Base-by-base conservation (phyloP, 495 filamentous ascomycete species). In the Penicillium diatomitis region DNA sequence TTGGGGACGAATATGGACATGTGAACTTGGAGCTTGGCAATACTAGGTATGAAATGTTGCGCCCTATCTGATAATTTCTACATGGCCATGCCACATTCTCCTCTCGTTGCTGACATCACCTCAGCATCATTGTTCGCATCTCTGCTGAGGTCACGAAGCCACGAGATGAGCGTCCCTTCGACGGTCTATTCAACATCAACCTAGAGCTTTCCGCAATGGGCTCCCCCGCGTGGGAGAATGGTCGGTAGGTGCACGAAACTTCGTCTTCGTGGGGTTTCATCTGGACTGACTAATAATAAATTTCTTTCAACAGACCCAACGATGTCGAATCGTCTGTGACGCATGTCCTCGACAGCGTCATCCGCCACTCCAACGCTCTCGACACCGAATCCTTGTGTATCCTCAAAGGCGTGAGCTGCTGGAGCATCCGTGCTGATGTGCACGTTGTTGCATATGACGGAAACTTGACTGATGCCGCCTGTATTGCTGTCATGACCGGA, bases 371-470 rank as follows among this genome's bases (percentile, higher is more conserved):
- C 5, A 81, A 81, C 51, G 92, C 92, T 7, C 76, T 98, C 28
- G 90, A 96, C 61, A 95, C 89, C 30, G 92, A 98, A 70, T 94
- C 89, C 2, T 79, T 98, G 31, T 98, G 92, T 63, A 87, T 98
- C 9, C 67, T 97, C 27, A 89, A 92, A 28, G 89, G 88, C 9
- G 73, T 84, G 46, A 94, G 90, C 66, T 89, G 86, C 69, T 98
- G 92, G 86, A 80, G 78, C 41, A 75, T 98, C 44, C 85, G 88
- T 28, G 89, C 88, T 4, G 88, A 95, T 58, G 77, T 96, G 3
- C 92, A 97, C 66, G 80, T 97, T 35, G 74, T 95, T 10, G 85
- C 87, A 42, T 86, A 86, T 66, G 90, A 96, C 59, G 92, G 92
- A 28, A 87, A 87, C 51, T 73, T 98, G 28, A 81, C 91, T 9